Evolutionary conservation across 768 basidiomycete species (phyloP).

Genomic region (Boletus reticuloceps): DNA sequence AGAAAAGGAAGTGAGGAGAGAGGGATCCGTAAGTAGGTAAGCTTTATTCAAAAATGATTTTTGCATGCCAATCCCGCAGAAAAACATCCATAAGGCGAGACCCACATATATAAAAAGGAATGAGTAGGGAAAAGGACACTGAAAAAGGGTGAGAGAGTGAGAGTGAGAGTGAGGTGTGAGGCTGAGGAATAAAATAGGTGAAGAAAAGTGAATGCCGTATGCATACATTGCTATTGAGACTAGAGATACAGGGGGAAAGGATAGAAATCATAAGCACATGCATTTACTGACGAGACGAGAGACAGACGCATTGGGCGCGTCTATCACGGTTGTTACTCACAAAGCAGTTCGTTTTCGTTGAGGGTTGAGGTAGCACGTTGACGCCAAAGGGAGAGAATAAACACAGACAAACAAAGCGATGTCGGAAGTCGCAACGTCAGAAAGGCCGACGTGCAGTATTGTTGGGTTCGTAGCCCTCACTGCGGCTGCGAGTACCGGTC

Average conservation of each 20-base stretch:
- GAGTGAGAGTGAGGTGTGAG: too few species aligned
- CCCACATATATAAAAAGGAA: too few species aligned
- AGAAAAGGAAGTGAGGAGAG: too few species aligned
- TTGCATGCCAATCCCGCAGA: too few species aligned
- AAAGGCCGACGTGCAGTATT: slow-evolving; percentile 11
- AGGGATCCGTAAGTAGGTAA: too few species aligned
- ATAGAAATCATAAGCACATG: slow-evolving; percentile 13
- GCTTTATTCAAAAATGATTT: too few species aligned
- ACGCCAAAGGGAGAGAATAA: too few species aligned
- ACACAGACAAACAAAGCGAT: background rate
- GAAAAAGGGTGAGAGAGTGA: too few species aligned
- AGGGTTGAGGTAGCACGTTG: background rate
- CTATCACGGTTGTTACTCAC: slow-evolving; percentile 18
- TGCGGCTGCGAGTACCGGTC: slow-evolving; percentile 25
- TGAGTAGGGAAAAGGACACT: too few species aligned
- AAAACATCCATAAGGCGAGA: too few species aligned
- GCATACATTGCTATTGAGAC: slow-evolving; percentile 5
- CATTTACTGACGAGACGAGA: background rate
- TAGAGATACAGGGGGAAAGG: slow-evolving; percentile 12
- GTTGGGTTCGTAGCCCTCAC: slow-evolving; percentile 25
- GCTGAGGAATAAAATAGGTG: background rate
- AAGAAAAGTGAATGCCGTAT: background rate
- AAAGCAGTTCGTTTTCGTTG: background rate
- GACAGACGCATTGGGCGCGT: slow-evolving; percentile 1
- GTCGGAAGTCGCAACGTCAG: slow-evolving; percentile 1